A percentile compares a stretch with the other conserved stretches of the same genome.
phyloP scores from a whole-genome alignment of 768 basidiomycete genomes.

The Lactarius deliciosus region DNA sequence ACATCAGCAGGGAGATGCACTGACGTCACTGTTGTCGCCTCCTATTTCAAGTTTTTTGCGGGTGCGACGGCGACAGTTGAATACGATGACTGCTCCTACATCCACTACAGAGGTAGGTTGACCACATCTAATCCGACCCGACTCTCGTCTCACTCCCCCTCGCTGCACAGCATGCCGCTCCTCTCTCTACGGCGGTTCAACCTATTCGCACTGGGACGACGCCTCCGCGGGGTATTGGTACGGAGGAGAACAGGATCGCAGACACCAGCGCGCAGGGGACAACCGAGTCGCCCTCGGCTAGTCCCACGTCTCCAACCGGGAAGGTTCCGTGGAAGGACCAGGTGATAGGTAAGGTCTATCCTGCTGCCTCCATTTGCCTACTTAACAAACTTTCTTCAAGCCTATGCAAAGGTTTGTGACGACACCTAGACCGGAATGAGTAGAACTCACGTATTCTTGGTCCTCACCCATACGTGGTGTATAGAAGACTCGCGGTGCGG shows the following conservation, averaged over 20 bases:
- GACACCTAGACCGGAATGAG: neutral
- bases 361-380: neutral
- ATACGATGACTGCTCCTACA: too few species aligned
- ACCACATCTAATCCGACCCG: neutral
- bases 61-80: too few species aligned
- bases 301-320: constrained; percentile 24
- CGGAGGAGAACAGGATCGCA: constrained; percentile 37
- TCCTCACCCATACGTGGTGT: neutral
- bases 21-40: too few species aligned
- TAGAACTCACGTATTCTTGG: neutral
- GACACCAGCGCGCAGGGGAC: constrained; percentile 29
- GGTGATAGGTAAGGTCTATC: constrained; percentile 48
- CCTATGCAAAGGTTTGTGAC: constrained; percentile 24
- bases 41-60: too few species aligned
- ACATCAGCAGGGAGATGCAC: too few species aligned
- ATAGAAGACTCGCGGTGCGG: constrained; percentile 24
- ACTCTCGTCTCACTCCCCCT: neutral
- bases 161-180: neutral
- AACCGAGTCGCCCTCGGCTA: constrained; percentile 28
- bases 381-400: neutral
- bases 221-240: constrained; percentile 27
- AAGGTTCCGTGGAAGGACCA: constrained; percentile 58
- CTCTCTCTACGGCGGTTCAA: neutral
- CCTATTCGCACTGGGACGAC: neutral
- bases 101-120: too few species aligned